Percentiles rank a stretch among this genome's conserved stretches.
phyloP scores from a whole-genome alignment of 768 basidiomycete species.

The Panus rudis region DNA sequence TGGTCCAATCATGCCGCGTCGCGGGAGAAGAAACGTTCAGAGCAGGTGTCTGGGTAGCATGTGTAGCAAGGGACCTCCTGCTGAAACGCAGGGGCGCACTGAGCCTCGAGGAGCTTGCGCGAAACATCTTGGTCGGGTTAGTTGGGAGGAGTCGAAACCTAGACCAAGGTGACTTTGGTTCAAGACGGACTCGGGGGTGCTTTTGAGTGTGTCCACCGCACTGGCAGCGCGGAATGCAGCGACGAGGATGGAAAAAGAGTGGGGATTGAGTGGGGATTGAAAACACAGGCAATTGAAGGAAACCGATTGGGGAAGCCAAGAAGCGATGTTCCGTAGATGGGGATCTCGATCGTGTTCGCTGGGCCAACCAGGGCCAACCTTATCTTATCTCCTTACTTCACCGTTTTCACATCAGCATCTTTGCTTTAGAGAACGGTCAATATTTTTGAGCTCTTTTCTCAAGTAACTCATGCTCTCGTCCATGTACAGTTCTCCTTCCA shows the following conservation, averaged over 20 bases:
- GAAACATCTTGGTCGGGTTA: constrained; percentile 30
- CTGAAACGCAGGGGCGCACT: constrained; percentile 20
- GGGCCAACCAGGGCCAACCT: neutral
- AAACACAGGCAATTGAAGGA: neutral
- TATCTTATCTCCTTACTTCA: neutral
- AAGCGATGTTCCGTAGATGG: neutral
- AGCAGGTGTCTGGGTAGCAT: constrained; percentile 20
- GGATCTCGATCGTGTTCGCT: neutral
- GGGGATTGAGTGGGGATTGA: constrained; percentile 1
- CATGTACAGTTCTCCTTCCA: too few species aligned
- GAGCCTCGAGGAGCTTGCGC: constrained; percentile 17
- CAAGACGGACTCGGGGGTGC: neutral
- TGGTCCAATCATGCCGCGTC: constrained; percentile 64
- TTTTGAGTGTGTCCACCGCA: too few species aligned
- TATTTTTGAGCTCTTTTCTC: too few species aligned
- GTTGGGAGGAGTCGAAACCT: neutral
- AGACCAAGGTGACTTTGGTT: too few species aligned
- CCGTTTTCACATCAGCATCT: neutral
- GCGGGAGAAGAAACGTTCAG: too few species aligned
- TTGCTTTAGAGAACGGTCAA: too few species aligned
- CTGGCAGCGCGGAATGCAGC: too few species aligned
- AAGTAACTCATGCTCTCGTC: too few species aligned
- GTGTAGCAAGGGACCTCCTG: constrained; percentile 56
- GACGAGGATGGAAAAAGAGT: too few species aligned
- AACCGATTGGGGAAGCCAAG: neutral